phyloP scores from a whole-genome alignment of 2,329 filamentous ascomycete species.

The Thielaviopsis musarum region DNA sequence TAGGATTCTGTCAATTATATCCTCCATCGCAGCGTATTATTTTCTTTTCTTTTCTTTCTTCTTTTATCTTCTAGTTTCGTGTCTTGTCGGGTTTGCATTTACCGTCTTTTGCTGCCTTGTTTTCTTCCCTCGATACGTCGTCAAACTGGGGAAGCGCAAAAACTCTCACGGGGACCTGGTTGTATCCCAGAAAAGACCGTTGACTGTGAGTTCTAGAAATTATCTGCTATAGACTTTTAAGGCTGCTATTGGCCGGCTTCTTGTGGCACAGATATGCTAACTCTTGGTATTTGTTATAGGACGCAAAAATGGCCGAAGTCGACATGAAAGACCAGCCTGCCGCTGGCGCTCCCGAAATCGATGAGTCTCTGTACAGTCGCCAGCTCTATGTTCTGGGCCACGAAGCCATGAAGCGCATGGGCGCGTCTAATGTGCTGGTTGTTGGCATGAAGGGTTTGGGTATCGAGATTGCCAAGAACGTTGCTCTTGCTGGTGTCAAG shows the following conservation, averaged over 20 bases:
- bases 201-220: conserved; percentile 34
- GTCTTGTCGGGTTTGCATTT: neutral
- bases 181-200: conserved; percentile 40
- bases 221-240: neutral
- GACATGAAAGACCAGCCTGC: conserved; percentile 29
- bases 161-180: conserved; percentile 42
- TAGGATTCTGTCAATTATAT: neutral
- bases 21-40: neutral
- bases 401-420: conserved; percentile 97
- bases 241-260: neutral
- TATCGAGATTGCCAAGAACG: conserved; percentile 97
- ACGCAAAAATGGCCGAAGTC: conserved; percentile 37
- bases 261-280: neutral
- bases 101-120: neutral
- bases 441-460: conserved; percentile 85
- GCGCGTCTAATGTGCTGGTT: conserved; percentile 83
- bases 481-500: conserved; percentile 95
- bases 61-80: neutral
- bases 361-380: conserved; percentile 57
- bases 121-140: conserved; percentile 14
- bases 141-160: conserved; percentile 52
- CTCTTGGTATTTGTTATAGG: conserved; percentile 20
- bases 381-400: conserved; percentile 57
- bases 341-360: conserved; percentile 45
- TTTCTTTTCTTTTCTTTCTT: neutral